Base-by-base conservation (phyloP, 768 basidiomycete genomes). In the Collybia sp. region DNA sequence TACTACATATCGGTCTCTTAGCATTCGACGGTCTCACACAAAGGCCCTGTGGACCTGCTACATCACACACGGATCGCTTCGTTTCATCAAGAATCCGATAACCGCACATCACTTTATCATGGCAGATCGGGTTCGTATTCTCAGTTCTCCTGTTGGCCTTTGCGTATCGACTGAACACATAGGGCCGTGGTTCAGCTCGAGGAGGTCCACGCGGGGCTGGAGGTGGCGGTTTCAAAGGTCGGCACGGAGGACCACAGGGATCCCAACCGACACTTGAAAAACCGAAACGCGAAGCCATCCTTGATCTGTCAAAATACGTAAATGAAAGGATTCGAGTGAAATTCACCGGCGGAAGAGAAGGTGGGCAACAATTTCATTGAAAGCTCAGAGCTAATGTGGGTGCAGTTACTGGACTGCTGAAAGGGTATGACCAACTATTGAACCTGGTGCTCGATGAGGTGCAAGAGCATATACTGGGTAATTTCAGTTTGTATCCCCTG, bases 361-460 rank as follows among this genome's bases (percentile, higher is more conserved):
- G 94, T 90, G 50, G 33, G 49, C 25, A 45, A 12, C 8, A 33
- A 45, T 44, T 30, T 19, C 16, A 40, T 12, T 15, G 11, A 19
- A 37, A 32, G 36, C 42, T 20, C 15, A 11, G 32, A 55, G 4
- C 46, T 30, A 35, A 38, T 51, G 19, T 20, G 46, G 46, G 49
- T 42, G 16, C 56, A 97, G 95, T 97, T 43, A 88, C 81, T 6
- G 96, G 96, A 2, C 77, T 88, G 13, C 67, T 99, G 51, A 99
- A 99, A 67, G 96, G 96, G 18, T 98, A 82, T 58, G 96, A 98
- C 67, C 94, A 97, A 55, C 73, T 98, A 33, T 77, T 98, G 47
- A 98, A 99, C 64, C 84, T 99, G 45, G 96, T 99, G 42, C 79
- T 99, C 42, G 96, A 99, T 65, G 91, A 96, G 49, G 93, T 98